A percentile compares a stretch with the other conserved stretches of the same genome.
These are phyloP conservation scores for Lanmaoa rubissima DNA, from an alignment of 768 basidiomycete genomes.

Conservation along the genomic window DNA sequence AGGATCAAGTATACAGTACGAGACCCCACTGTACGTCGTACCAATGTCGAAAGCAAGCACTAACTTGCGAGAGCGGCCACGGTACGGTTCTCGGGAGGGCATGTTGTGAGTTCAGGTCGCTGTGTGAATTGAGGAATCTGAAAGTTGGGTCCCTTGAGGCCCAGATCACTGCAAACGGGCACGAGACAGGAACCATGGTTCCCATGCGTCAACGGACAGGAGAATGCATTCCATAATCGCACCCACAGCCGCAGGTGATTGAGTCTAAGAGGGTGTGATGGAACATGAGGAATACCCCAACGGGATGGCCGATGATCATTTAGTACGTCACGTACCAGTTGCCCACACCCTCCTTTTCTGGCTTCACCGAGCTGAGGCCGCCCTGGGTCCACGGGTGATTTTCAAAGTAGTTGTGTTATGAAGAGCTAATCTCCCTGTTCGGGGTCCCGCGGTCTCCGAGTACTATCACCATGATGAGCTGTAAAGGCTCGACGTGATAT, in stretches of 20 bases:
- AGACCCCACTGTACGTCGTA: constrained; percentile 43
- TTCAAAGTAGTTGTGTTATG: not conserved
- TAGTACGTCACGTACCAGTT: not conserved
- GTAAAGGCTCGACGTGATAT: too few relatives aligned
- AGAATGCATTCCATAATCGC: not conserved
- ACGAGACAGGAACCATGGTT: not conserved
- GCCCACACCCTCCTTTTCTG: not conserved
- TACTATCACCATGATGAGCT: too few relatives aligned
- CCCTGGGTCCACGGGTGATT: not conserved
- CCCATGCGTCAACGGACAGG: not conserved
- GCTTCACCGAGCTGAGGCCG: too few relatives aligned
- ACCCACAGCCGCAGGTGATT: not conserved
- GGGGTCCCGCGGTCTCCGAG: too few relatives aligned
- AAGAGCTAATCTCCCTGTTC: not conserved
- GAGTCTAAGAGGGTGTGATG: not conserved
- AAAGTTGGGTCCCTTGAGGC: not conserved
- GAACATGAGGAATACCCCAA: not conserved
- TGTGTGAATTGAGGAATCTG: not conserved
- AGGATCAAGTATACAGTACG: constrained; percentile 37
- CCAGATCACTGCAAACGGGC: not conserved
- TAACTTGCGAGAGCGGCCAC: constrained; percentile 39
- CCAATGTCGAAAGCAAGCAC: constrained; percentile 45
- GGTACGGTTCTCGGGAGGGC: constrained; percentile 31
- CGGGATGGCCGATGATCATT: not conserved
- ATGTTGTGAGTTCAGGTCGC: constrained; percentile 6